Evolutionary conservation across 2,329 filamentous ascomycete genomes (phyloP), one percentile per base, ranked within the genome.

Genomic region (Claviceps citrina): DNA sequence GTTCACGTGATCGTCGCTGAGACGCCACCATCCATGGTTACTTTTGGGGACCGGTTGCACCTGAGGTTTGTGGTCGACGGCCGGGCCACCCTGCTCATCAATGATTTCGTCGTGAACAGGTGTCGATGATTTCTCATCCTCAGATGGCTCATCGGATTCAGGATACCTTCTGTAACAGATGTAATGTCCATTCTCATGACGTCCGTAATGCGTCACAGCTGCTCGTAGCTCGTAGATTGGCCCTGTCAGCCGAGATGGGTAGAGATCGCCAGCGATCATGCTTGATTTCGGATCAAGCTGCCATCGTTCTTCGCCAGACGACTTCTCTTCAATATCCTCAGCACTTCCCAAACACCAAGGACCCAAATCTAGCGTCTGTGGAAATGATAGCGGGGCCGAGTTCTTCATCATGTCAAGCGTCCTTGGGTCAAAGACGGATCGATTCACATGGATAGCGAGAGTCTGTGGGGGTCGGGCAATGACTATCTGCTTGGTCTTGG

Each of bases 131-230:
- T 38, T 15, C 9, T 25, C 1, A 13, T 38, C 31, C 10, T 16
- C 33, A 4, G 24, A 30, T 8, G 40, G 34, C 0, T 25, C 31
- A 4, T 32, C 37, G 7, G 47, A 43, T 5, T 54, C 52, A 13
- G 73, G 68, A 51, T 84, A 79, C 51, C 81, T 83, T 38, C 84
- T 73, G 58, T 91, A 94, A 56, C 85, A 93, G 30, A 95, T 78
- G 51, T 98, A 96, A 61, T 98, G 91, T 0, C 91, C 91, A 51
- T 93, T 94, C 46, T 95, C 86, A 56, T 96, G 91, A 25, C 82
- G 71, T 4, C 91, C 91, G 45, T 82, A 84, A 55, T 96, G 91
- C 1, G 85, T 91, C 8, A 96, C 74, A 0, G 89, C 82, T 24
- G 87, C 85, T 39, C 81, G 75, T 13, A 96, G 66, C 53, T 84